Evolutionary conservation across 1,284 basidiomycete species (phyloP).

Genomic region (Cutaneotrichosporon spelunceum): DNA sequence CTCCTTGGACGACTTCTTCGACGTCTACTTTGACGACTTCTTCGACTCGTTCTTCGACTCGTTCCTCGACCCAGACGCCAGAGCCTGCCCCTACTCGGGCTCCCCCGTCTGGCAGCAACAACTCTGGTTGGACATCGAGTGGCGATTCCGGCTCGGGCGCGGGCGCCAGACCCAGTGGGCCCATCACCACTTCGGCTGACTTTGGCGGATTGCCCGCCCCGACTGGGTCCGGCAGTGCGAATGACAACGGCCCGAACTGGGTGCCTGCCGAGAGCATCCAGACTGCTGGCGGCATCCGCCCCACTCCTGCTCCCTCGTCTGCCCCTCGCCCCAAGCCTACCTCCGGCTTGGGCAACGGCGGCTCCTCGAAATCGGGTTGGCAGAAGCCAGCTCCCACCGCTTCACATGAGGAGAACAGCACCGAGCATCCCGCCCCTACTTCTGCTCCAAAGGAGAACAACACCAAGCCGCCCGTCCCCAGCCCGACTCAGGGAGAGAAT

Average conservation of each 20-base stretch:
- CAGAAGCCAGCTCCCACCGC: background rate
- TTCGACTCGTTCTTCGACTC: background rate
- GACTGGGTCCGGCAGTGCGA: slow-evolving; percentile 6
- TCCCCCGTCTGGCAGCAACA: background rate
- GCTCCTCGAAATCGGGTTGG: background rate
- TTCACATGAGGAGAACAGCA: background rate
- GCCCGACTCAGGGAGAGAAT: slow-evolving; percentile 2
- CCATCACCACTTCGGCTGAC: slow-evolving; percentile 17
- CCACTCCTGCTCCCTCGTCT: slow-evolving; percentile 1
- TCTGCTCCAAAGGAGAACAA: background rate
- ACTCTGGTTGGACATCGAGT: slow-evolving; percentile 2
- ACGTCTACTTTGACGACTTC: background rate
- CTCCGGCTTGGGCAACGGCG: slow-evolving; percentile 1
- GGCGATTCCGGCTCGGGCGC: background rate
- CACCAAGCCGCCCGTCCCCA: slow-evolving; percentile 2
- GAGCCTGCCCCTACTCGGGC: background rate
- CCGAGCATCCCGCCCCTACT: background rate
- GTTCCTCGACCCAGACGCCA: background rate
- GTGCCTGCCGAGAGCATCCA: slow-evolving; percentile 32
- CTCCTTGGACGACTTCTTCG: background rate
- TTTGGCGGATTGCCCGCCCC: slow-evolving; percentile 3
- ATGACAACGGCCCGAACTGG: slow-evolving; percentile 28
- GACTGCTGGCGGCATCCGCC: slow-evolving; percentile 10
- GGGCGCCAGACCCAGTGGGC: slow-evolving; percentile 1
- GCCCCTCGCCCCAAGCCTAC: slow-evolving; percentile 12